Percentiles rank a stretch among this genome's conserved stretches.
phyloP scores from a whole-genome alignment of 2,329 filamentous ascomycete genomes.

The Basipetospora chlamydospora region DNA sequence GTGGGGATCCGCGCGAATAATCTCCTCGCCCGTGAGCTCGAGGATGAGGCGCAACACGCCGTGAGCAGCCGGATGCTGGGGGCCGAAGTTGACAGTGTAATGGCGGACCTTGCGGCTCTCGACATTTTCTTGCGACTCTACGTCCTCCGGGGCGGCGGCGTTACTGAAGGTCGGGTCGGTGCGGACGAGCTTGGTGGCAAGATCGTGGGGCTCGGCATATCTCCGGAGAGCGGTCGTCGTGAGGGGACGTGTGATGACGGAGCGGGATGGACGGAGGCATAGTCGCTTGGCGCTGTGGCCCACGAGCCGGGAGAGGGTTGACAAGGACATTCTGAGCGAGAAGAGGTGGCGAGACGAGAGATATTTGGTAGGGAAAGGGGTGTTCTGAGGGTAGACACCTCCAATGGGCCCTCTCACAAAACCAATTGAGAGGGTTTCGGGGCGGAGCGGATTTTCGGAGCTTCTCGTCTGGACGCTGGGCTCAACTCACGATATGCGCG shows the following conservation, averaged over 20 bases:
- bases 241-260: slow-evolving; percentile 38
- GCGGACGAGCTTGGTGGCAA: slow-evolving; percentile 49
- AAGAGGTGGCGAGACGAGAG: slow-evolving; percentile 10
- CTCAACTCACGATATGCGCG: too few species aligned
- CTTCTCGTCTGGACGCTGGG: too few species aligned
- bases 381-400: too few species aligned
- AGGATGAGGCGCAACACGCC: slow-evolving; percentile 95
- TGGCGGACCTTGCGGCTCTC: slow-evolving; percentile 77
- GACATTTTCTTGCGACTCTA: slow-evolving; percentile 25
- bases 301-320: slow-evolving; percentile 56
- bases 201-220: slow-evolving; percentile 37
- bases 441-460: too few species aligned
- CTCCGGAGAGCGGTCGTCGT: slow-evolving; percentile 49
- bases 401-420: slow-evolving; percentile 3
- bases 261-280: slow-evolving; percentile 31
- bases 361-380: slow-evolving; percentile 1
- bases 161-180: slow-evolving; percentile 49
- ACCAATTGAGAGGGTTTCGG: slow-evolving; percentile 3
- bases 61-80: slow-evolving; percentile 96
- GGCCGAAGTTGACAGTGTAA: slow-evolving; percentile 99
- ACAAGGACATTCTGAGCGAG: slow-evolving; percentile 40
- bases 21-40: slow-evolving; percentile 95
- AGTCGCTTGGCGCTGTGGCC: slow-evolving; percentile 56
- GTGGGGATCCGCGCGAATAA: slow-evolving; percentile 90
- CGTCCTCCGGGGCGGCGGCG: slow-evolving; percentile 28